Conservation (phyloP, 306 rosid species). For the Luffa acutangula region DNA sequence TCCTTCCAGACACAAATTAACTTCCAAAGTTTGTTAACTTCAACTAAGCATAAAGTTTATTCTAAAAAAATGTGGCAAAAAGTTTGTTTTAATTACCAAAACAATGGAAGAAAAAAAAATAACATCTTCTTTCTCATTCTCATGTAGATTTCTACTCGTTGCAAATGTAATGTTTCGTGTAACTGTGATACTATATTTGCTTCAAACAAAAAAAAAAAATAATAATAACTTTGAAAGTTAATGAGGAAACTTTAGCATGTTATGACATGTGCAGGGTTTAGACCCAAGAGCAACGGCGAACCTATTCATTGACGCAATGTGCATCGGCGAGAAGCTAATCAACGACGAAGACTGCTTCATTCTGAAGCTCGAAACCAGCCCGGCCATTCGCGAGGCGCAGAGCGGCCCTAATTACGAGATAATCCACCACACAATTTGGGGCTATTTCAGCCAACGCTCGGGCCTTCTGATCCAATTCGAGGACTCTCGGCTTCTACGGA, state of each 20-base stretch:
- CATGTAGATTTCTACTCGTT: too few species aligned
- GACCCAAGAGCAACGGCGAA: constrained; percentile 88
- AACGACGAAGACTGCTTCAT: constrained; percentile 76
- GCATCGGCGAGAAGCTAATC: constrained; percentile 79
- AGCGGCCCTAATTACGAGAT: constrained; percentile 56
- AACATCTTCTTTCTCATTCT: too few species aligned
- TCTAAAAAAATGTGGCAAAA: too few species aligned
- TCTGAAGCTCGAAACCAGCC: constrained; percentile 62
- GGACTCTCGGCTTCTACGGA: constrained; percentile 67
- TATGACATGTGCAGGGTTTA: constrained; percentile 37
- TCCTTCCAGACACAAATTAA: background rate
- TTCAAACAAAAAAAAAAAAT: too few species aligned
- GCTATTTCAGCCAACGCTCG: constrained; percentile 88
- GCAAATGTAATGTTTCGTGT: too few species aligned
- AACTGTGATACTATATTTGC: too few species aligned
- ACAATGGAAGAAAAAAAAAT: too few species aligned
- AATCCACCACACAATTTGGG: constrained; percentile 87
- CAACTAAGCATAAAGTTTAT: too few species aligned
- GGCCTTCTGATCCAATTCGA: constrained; percentile 75
- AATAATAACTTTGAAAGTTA: too few species aligned
- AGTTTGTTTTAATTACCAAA: too few species aligned
- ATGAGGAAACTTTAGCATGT: too few species aligned
- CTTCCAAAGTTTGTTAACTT: too few species aligned
- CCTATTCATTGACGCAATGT: constrained; percentile 64
- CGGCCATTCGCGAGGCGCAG: constrained; percentile 61